These are phyloP conservation scores for Penicillium psychrosexuale DNA, from an alignment of 2,329 filamentous ascomycete species.

Conservation along the genomic window DNA sequence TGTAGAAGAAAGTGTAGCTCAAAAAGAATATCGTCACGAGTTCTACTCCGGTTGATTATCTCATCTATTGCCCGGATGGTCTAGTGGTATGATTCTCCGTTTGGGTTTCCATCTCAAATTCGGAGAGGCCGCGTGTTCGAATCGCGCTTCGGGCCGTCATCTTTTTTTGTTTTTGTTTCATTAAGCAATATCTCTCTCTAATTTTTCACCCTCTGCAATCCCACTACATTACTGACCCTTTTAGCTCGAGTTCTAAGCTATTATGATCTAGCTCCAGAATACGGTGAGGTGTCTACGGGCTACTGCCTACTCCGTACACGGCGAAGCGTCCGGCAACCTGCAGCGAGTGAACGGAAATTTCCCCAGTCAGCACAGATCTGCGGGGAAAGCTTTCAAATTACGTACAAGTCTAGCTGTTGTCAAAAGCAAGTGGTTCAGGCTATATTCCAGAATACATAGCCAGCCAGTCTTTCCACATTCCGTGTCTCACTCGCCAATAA, in stretches of 20 bases:
- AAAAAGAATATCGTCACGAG: too few species aligned
- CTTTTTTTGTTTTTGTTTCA: neutral
- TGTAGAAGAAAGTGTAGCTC: too few species aligned
- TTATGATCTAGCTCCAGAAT: neutral
- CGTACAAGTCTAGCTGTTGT: neutral
- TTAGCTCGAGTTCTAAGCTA: neutral
- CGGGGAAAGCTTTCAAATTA: neutral
- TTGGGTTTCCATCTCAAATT: neutral
- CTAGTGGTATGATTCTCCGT: slow-evolving; percentile 7
- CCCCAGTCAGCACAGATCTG: neutral
- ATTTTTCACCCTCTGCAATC: too few species aligned
- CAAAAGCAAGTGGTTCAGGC: neutral
- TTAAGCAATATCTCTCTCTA: too few species aligned
- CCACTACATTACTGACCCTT: too few species aligned
- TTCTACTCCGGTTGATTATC: too few species aligned
- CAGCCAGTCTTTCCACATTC: neutral
- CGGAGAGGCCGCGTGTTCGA: slow-evolving; percentile 12
- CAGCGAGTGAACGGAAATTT: neutral
- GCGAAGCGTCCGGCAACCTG: neutral
- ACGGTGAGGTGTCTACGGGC: neutral
- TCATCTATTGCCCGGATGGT: neutral
- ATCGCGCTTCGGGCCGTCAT: slow-evolving; percentile 5
- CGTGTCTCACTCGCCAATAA: neutral
- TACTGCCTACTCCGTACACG: neutral
- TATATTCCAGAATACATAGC: neutral